Base-by-base conservation (phyloP, 148 eudicot genomes). In the Diospyros kaki region DNA sequence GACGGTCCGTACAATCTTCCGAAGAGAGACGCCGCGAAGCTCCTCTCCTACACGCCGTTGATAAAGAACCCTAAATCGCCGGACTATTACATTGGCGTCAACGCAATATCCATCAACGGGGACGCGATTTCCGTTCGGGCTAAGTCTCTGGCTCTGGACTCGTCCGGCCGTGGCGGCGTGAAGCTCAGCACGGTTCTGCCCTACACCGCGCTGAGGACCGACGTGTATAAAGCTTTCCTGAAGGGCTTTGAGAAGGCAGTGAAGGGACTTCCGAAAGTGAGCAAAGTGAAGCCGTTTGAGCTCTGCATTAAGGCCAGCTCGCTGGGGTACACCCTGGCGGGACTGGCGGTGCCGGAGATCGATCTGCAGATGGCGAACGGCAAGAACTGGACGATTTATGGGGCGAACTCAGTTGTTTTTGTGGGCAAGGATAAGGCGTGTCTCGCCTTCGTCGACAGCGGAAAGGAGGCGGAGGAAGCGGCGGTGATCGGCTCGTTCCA, bases 381-480 rank as follows among this genome's bases (percentile, higher is more conserved):
- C 28, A 77, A 41, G n/a, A 84, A 77, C 58, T 86, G 87, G 87
- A 78, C 85, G 9, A 78, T 86, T 15, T 81, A 72, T 43, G 81
- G 84, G n/a, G 71, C 63, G 3, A 87, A 84, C 67, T 82, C 86
- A 6, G 68, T 87, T 79, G 74, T 68, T 39, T 81, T 70, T 44
- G 74, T 84, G 7, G 46, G 77, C 1, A 67, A 69, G 7, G 81
- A 73, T 4, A 84, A 76, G 65, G 83, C 84, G 1, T 84, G 87
- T 64, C 79, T 84, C 3, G 89, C 85, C 2, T 84, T 86, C 67
- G 87, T 86, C 0, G 77, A 86, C 4, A 87, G 86, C 48, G 86
- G 89, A 6, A 46, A 56, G 62, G 63, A 17, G 28, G 80, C 80
- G 1, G 76, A 76, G 18, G 81, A 66, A 41, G 81, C 76, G 1